Evolutionary conservation across 1,139 yeast genomes (phyloP).

Genomic region (Meyerozyma guilliermondii): DNA sequence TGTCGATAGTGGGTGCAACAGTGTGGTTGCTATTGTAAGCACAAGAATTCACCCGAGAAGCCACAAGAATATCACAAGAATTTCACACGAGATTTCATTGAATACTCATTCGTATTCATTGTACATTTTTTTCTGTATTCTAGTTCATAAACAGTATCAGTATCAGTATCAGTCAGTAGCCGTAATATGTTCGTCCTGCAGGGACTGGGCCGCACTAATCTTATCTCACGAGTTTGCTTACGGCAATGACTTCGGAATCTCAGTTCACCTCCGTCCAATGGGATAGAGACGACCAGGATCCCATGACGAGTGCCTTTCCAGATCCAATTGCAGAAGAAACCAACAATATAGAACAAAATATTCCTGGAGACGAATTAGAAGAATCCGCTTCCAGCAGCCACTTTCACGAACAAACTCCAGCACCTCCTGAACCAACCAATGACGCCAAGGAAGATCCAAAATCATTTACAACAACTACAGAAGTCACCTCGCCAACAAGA

Average conservation of each 20-base stretch:
- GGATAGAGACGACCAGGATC: conserved; percentile 41
- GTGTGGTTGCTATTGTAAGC: conserved; percentile 11
- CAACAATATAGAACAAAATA: background rate
- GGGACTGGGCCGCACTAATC: background rate
- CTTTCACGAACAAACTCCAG: background rate
- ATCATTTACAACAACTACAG: conserved; percentile 26
- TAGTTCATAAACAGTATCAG: background rate
- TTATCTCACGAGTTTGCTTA: background rate
- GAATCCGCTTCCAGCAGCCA: background rate
- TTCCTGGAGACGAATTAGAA: background rate
- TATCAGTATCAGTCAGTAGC: background rate
- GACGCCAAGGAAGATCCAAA: background rate
- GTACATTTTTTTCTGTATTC: background rate
- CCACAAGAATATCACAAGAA: no score
- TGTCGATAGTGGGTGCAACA: conserved; percentile 11
- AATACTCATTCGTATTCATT: no score
- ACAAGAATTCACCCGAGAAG: background rate
- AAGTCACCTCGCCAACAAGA: conserved; percentile 70
- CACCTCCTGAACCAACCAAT: background rate
- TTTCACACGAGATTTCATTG: no score
- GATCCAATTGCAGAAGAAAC: conserved; percentile 11
- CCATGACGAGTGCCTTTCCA: background rate
- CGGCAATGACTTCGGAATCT: conserved; percentile 27
- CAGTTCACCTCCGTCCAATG: conserved; percentile 56
- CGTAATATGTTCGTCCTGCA: background rate